phyloP scores from a whole-genome alignment of 352 stramenopile genomes.

The Phytopythium oedochilum region DNA sequence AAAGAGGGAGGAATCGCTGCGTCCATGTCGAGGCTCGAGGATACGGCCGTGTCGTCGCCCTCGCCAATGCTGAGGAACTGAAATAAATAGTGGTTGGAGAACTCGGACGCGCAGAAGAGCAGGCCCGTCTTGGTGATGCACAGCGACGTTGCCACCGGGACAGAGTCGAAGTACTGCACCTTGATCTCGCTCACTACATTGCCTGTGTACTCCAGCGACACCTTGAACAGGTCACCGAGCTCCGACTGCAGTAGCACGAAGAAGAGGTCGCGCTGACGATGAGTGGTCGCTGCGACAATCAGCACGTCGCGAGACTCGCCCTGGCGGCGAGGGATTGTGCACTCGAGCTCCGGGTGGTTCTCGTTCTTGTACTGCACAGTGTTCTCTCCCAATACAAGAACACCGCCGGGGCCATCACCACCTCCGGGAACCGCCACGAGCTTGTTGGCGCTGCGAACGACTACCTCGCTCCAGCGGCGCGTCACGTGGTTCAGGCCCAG shows the following conservation, averaged over 20 bases:
- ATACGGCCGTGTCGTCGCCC: conserved; percentile 78
- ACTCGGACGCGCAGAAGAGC: conserved; percentile 96
- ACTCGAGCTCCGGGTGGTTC: conserved; percentile 75
- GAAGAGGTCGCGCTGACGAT: conserved; percentile 95
- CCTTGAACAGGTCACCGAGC: conserved; percentile 98
- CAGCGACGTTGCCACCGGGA: conserved; percentile 91
- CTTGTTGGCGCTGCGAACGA: conserved; percentile 90
- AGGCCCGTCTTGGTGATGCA: conserved; percentile 98
- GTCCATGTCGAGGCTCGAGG: conserved; percentile 72
- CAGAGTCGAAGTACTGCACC: conserved; percentile 95
- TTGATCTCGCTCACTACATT: conserved; percentile 83
- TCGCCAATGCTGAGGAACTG: conserved; percentile 97
- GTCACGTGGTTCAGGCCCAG: conserved; percentile 99
- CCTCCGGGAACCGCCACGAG: conserved; percentile 88
- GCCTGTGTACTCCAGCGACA: conserved; percentile 89
- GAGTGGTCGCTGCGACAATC: conserved; percentile 90
- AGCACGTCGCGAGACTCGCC: conserved; percentile 85
- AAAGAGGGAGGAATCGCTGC: conserved; percentile 62
- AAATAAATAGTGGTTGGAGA: conserved; percentile 98
- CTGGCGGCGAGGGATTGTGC: conserved; percentile 69
- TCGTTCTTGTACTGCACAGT: conserved; percentile 97
- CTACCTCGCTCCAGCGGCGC: conserved; percentile 90
- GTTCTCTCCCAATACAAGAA: conserved; percentile 97
- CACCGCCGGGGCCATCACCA: conserved; percentile 86
- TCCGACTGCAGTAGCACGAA: conserved; percentile 98